A percentile compares a stretch with the other conserved stretches of the same genome.
Evolutionary conservation across 768 basidiomycete species (phyloP).

Genomic region (Xerocomellus dryophilus): DNA sequence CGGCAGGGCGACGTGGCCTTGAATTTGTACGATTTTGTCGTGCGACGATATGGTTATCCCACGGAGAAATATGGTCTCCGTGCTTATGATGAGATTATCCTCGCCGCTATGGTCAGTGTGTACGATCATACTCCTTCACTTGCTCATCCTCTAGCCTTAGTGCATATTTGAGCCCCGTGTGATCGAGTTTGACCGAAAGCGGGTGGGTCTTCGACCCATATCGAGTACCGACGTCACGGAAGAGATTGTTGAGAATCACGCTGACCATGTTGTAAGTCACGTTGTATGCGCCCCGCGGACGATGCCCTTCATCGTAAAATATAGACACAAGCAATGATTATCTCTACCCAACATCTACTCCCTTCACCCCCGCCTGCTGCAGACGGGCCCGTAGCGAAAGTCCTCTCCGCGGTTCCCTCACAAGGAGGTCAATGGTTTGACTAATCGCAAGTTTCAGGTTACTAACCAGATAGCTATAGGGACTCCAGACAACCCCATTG

Average conservation of each 20-base stretch:
- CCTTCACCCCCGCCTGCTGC: constrained; percentile 37
- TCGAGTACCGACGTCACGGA: constrained; percentile 65
- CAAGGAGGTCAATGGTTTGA: constrained; percentile 24
- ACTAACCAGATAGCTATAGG: constrained; percentile 12
- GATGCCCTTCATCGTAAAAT: constrained; percentile 1
- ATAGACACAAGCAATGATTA: constrained; percentile 88
- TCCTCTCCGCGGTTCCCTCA: constrained; percentile 21
- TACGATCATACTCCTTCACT: neutral
- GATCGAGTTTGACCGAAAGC: constrained; percentile 84
- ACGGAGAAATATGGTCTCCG: constrained; percentile 88
- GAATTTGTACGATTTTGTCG: constrained; percentile 87
- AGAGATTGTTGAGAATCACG: constrained; percentile 60
- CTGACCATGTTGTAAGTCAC: constrained; percentile 49
- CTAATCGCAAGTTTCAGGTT: neutral
- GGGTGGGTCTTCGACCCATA: constrained; percentile 45
- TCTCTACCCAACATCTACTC: constrained; percentile 79
- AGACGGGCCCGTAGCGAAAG: constrained; percentile 27
- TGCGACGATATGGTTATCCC: constrained; percentile 68
- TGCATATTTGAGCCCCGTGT: constrained; percentile 91
- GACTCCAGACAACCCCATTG: constrained; percentile 20
- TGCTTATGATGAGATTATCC: constrained; percentile 92
- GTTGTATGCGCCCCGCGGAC: neutral
- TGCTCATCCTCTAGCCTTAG: constrained; percentile 39
- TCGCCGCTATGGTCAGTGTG: constrained; percentile 82
- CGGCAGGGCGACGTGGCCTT: constrained; percentile 81